Evolutionary conservation across 2,329 filamentous ascomycete genomes (phyloP), one percentile per base, ranked within the genome.

Genomic region (Fusarium sp.): DNA sequence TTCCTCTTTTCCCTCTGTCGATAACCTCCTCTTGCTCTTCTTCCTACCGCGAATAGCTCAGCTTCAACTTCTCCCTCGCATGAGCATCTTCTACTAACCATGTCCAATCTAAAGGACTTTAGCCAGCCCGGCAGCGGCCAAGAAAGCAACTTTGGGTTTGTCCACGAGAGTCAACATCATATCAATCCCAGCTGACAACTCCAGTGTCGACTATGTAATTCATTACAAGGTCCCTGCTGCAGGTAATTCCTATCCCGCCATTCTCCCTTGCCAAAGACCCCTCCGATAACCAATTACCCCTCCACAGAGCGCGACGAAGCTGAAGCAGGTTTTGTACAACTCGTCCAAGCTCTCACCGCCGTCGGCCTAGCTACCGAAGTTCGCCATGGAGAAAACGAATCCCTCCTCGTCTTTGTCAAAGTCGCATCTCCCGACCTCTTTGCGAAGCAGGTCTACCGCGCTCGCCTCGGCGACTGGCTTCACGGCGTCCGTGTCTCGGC

Each of bases 391-490:
- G 91, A 93, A 75, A 89, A 91, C 31, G 87, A 90, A 65, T 94
- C 94, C 4, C 86, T 98, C 43, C 88, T 98, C 57, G 85, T 98
- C 76, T 98, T 98, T 81, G 89, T 95, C 80, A 93, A 92, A 80
- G 90, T 97, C 48, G 92, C 93, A 39, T 95, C 94, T 24, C 88
- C 93, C 71, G 88, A 91, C 77, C 90, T 95, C 73, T 88, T 99
- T 69, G 90, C 90, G 69, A 91, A 92, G 74, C 94, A 97, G 79
- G 90, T 98, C 59, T 97, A 98, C 83, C 91, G 95, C 74, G 94
- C 94, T 65, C 91, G 97, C 74, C 92, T 98, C 20, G 94, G 95
- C 81, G 97, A 98, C 84, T 99, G 95, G 95, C 90, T 98, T 37
- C 93, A 97, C 81, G 95, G 95, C 62, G 93, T 98, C 64, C 92